Conservation (phyloP, 2,329 filamentous ascomycete genomes). For the Alternaria arborescens region DNA sequence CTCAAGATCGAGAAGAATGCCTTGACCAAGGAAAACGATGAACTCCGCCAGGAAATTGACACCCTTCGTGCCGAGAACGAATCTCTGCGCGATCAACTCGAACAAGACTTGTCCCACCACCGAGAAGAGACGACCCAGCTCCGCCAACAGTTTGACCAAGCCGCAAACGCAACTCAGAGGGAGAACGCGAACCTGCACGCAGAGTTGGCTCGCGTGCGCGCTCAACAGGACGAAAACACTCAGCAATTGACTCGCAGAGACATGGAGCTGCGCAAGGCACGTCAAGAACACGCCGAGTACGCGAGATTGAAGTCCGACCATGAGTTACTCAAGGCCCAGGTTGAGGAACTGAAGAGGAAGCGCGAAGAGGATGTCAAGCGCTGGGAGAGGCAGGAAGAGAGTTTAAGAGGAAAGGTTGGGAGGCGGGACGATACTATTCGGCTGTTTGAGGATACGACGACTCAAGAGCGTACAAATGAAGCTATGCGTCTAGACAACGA, state of each 20-base stretch:
- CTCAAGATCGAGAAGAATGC: slow-evolving; percentile 57
- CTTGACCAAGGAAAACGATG: slow-evolving; percentile 46
- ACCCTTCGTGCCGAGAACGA: slow-evolving; percentile 46
- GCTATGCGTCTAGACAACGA: slow-evolving; percentile 53
- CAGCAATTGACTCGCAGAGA: slow-evolving; percentile 47
- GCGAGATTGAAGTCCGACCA: slow-evolving; percentile 75
- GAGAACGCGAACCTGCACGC: slow-evolving; percentile 47
- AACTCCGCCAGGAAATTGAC: slow-evolving; percentile 49
- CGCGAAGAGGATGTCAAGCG: slow-evolving; percentile 62
- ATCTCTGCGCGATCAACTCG: slow-evolving; percentile 43
- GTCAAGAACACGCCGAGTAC: slow-evolving; percentile 49
- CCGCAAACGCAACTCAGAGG: slow-evolving; percentile 44
- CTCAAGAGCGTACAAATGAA: slow-evolving; percentile 49
- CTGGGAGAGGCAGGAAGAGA: slow-evolving; percentile 44
- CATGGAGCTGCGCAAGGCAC: slow-evolving; percentile 46
- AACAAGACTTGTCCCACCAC: slow-evolving; percentile 44
- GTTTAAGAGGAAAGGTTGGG: slow-evolving; percentile 45
- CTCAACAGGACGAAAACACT: slow-evolving; percentile 49
- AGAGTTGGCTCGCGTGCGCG: slow-evolving; percentile 43
- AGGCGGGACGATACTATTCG: slow-evolving; percentile 52
- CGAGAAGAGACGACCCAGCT: slow-evolving; percentile 48
- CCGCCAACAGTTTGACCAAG: slow-evolving; percentile 44
- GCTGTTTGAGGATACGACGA: slow-evolving; percentile 46
- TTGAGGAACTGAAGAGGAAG: slow-evolving; percentile 76
- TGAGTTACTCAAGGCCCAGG: slow-evolving; percentile 73